Base-by-base conservation (phyloP, 441 rosid species). In the Capsella rubella region DNA sequence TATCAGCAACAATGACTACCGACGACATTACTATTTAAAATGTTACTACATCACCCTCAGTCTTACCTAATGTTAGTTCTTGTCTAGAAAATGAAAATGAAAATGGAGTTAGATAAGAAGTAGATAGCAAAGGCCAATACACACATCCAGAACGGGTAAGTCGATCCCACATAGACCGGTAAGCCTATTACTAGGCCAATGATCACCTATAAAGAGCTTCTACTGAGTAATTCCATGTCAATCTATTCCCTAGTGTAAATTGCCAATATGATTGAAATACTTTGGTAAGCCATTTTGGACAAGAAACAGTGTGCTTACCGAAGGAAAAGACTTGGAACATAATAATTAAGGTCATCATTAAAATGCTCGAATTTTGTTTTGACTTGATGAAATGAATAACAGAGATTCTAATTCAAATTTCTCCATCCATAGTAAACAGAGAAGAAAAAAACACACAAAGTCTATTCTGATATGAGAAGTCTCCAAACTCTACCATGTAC, bases 201-300 rank as follows among this genome's bases (percentile, higher is more conserved):
- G 37, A 89, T 37, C 12, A 86, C 64, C 66, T 32, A 87, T 78
- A 4, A 62, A 86, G 77, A 71, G 82, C 70, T 70, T 88, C 90
- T 3, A 88, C 79, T 0, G 95, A 86, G 31, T 84, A 82, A 63
- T 78, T 82, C 89, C 89, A 87, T 3, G 82, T 18, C 66, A 89
- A 72, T 35, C 85, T 21, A 21, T 21, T 0, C 82, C 56, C 80
- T 69, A 28, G 82, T 53, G 70, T 80, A 89, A 46, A 86, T 64
- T 25, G 57, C 59, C 78, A 89, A 76, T 85, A 87, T 84, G 34
- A 53, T 52, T 4, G 79, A 70, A 45, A 87, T 67, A 34, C 65
- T 21, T 60, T 40, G 65, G 7, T 32, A 8, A 35, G 39, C 39
- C 39, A 7, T 7, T 34, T 50, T 13, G 25, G 53, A 42, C 72